A percentile compares a stretch with the other conserved stretches of the same genome.
Conservation (phyloP, 1,139 yeast species). For the Protomyces lactucae-debilis region DNA sequence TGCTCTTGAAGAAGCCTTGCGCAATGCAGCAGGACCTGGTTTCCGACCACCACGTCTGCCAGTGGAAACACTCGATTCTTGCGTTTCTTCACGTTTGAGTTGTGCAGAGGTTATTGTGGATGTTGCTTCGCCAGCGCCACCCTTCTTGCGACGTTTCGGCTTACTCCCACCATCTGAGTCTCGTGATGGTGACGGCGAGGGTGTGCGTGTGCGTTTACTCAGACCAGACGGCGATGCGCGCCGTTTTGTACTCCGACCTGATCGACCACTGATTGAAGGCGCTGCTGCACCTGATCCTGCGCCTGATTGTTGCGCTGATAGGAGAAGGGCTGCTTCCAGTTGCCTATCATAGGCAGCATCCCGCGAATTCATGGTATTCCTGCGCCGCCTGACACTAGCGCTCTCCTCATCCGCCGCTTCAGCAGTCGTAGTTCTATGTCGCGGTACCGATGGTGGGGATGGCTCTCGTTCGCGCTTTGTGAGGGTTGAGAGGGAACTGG, state of each 20-base stretch:
- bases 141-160: conserved; percentile 17
- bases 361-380: conserved; percentile 41
- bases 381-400: conserved; percentile 32
- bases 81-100: conserved; percentile 6
- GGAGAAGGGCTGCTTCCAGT: conserved; percentile 22
- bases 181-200: conserved; percentile 10
- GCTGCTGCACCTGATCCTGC: neutral
- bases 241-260: conserved; percentile 9
- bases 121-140: neutral
- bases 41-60: neutral
- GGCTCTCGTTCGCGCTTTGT: neutral
- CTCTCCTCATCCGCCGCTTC: neutral
- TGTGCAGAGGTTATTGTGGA: neutral
- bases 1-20: neutral
- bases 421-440: neutral
- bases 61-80: neutral
- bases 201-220: conserved; percentile 21
- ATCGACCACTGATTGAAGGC: conserved; percentile 10
- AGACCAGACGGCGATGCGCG: conserved; percentile 7
- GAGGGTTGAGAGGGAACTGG: neutral
- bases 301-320: conserved; percentile 18
- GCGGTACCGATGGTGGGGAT: neutral
- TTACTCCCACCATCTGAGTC: neutral
- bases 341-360: conserved; percentile 47
- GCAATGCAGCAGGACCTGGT: neutral